These are phyloP conservation scores for Diplotaxis tenuifolia DNA, from an alignment of 345 rosid genomes.

Conservation along the genomic window DNA sequence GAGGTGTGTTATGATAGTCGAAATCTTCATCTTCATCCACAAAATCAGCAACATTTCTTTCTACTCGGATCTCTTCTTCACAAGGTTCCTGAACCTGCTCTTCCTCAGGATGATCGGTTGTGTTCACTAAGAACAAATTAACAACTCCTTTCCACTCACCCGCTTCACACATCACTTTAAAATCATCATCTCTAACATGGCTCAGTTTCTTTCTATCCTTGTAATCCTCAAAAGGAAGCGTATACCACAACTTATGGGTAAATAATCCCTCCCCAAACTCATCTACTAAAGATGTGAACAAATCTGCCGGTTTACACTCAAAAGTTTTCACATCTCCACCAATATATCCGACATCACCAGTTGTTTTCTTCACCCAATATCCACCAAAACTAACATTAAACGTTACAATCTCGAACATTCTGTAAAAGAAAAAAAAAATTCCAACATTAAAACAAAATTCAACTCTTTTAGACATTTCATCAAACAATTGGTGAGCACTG, in stretches of 20 bases:
- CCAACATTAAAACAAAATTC: neutral
- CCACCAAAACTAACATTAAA: neutral
- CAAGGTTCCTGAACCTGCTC: neutral
- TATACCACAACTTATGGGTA: neutral
- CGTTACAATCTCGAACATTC: neutral
- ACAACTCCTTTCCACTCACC: neutral
- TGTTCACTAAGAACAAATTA: neutral
- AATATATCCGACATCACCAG: neutral
- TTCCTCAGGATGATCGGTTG: neutral
- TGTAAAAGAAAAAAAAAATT: neutral
- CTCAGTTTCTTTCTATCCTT: neutral
- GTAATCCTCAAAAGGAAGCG: neutral
- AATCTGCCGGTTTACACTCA: neutral
- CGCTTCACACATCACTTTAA: neutral
- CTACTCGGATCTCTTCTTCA: neutral
- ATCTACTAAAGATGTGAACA: neutral
- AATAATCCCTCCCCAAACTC: neutral
- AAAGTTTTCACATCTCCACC: neutral
- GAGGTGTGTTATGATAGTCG: neutral
- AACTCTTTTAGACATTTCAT: neutral
- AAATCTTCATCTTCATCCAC: neutral
- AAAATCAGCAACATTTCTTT: neutral
- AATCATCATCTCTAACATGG: neutral
- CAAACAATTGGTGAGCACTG: neutral
- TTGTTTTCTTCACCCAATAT: neutral